Evolutionary conservation across 257 asterid genomes (phyloP), one percentile per base, ranked within the genome.

Genomic region (Nicotiana benthamiana): DNA sequence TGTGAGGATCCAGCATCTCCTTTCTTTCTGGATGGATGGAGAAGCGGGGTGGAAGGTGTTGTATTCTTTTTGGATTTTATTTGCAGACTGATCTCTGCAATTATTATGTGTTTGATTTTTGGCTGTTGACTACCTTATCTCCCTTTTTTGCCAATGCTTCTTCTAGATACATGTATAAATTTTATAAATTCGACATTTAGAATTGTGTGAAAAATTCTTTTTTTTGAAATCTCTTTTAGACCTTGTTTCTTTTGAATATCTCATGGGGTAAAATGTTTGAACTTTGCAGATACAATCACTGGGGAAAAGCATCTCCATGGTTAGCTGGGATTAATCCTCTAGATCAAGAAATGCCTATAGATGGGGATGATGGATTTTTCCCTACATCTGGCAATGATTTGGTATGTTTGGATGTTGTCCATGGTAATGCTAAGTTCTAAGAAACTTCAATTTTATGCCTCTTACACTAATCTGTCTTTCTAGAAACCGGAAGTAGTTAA

Each of bases 301-400:
- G 99, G 99, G 87, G 27, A 68, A 93, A 87, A 89, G 99, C 99
- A 85, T 93, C 97, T 66, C 99, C 99, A 7, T 95, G 99, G 99
- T 84, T 95, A 81, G 16, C 40, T 85, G 88, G 97, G 80, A 85
- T 27, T 62, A 95, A 93, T 86, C 99, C 99, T 86, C 93, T 98
- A 82, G 98, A 93, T 63, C 65, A 57, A 67, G 85, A 91, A 86
- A 92, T 92, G 97, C 99, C 99, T 78, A 75, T 77, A 83, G 88
- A 96, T 90, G 99, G 99, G n/a, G 97, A 96, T 79, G 96, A 96
- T 90, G 99, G 98, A 57, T 94, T 90, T 87, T 96, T 89, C 85
- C 99, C 99, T 65, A 93, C 97, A 86, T 87, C 97, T 67, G 98
- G 97, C 81, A 95, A 89, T 85, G 99, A 93, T 16, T 76, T 94